phyloP scores from a whole-genome alignment of 2,329 filamentous ascomycete species.

The Microsporum ferrugineum region DNA sequence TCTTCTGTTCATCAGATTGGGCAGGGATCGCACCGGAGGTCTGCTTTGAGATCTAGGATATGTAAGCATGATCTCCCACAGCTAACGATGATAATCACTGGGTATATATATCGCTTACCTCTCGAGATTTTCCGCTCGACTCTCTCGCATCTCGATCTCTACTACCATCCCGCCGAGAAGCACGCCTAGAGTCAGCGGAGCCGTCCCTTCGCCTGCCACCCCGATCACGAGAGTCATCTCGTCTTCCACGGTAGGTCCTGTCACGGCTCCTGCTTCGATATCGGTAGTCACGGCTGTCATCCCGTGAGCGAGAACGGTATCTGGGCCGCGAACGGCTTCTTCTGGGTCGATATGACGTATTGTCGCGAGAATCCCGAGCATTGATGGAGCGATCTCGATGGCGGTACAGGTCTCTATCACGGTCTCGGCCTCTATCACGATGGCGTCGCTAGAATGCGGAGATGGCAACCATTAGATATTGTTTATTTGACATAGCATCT shows the following conservation, averaged over 20 bases:
- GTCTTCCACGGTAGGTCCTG: slow-evolving; percentile 55
- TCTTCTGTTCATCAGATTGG: slow-evolving; percentile 61
- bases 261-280: slow-evolving; percentile 58
- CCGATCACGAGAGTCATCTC: slow-evolving; percentile 62
- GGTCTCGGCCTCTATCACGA: slow-evolving; percentile 41
- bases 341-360: slow-evolving; percentile 52
- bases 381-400: slow-evolving; percentile 25
- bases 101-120: slow-evolving; percentile 40
- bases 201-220: slow-evolving; percentile 53
- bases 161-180: slow-evolving; percentile 55
- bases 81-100: background rate
- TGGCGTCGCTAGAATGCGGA: slow-evolving; percentile 48
- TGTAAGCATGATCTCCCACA: slow-evolving; percentile 13
- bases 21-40: slow-evolving; percentile 32
- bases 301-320: slow-evolving; percentile 47
- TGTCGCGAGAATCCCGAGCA: slow-evolving; percentile 44
- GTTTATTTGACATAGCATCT: background rate
- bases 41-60: slow-evolving; percentile 43
- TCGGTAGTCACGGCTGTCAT: slow-evolving; percentile 47
- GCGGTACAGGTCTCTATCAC: slow-evolving; percentile 47
- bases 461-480: slow-evolving; percentile 6
- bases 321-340: slow-evolving; percentile 56
- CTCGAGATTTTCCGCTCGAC: slow-evolving; percentile 40
- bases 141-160: slow-evolving; percentile 45
- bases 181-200: slow-evolving; percentile 58